Evolutionary conservation across 129 eudicot species (phyloP).

Genomic region (Tagetes patula): DNA sequence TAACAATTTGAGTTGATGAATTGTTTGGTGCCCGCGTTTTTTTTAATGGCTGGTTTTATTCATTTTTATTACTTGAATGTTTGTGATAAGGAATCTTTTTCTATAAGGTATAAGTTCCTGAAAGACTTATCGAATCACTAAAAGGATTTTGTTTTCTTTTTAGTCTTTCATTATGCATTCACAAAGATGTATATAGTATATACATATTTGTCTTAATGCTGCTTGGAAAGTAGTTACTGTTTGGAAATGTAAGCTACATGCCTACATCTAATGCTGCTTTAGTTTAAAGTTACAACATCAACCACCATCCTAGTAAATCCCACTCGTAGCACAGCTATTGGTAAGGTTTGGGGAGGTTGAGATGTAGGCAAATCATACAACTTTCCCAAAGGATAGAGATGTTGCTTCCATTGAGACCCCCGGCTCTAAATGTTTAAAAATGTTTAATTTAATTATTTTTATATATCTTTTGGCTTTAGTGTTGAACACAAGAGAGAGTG

Average conservation of each 20-base stretch:
- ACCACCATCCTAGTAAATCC: too few relatives aligned
- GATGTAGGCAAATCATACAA: too few relatives aligned
- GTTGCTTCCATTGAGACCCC: too few relatives aligned
- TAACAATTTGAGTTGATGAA: neutral
- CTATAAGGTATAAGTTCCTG: neutral
- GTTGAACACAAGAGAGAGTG: neutral
- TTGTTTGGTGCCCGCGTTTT: neutral
- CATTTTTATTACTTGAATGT: neutral
- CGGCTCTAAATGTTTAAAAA: too few relatives aligned
- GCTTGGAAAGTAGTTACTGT: neutral
- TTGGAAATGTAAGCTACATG: neutral
- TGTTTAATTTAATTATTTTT: neutral
- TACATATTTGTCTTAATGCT: too few relatives aligned
- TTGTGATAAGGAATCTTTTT: neutral
- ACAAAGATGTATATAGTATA: too few relatives aligned
- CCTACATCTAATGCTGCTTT: neutral
- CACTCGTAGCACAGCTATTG: too few relatives aligned
- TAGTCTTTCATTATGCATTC: neutral
- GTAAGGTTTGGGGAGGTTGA: too few relatives aligned
- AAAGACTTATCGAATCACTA: neutral
- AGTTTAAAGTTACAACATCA: too few relatives aligned
- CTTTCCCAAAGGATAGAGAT: too few relatives aligned
- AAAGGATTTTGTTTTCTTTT: neutral
- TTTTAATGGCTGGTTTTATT: neutral
- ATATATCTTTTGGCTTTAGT: neutral